These are phyloP conservation scores for Xylaria castorea DNA, from an alignment of 495 filamentous ascomycete genomes.

Conservation along the genomic window DNA sequence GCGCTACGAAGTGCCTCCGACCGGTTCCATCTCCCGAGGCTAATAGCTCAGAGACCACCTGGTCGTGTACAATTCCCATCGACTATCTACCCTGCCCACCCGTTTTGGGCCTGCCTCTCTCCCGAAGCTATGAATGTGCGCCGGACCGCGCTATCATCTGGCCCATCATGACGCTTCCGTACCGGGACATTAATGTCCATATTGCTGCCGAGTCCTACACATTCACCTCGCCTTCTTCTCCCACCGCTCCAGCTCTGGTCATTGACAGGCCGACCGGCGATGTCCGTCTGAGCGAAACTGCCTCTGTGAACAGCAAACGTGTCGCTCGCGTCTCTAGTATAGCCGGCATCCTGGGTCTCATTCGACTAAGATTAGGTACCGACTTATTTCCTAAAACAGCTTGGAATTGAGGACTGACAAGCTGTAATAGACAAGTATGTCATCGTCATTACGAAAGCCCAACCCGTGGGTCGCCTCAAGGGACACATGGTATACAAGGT, in stretches of 20 bases:
- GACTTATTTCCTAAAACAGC: not conserved
- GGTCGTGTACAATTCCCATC: not conserved
- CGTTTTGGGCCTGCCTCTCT: not conserved
- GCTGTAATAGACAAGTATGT: slow-evolving; percentile 84
- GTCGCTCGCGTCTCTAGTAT: slow-evolving; percentile 80
- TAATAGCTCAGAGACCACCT: not conserved
- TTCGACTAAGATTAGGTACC: slow-evolving; percentile 86
- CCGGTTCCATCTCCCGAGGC: slow-evolving; percentile 1
- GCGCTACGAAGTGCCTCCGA: not conserved
- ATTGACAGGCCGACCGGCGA: slow-evolving; percentile 94
- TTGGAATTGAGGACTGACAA: slow-evolving; percentile 22
- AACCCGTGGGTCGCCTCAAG: slow-evolving; percentile 86
- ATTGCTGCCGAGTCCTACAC: slow-evolving; percentile 90
- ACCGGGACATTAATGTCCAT: slow-evolving; percentile 95
- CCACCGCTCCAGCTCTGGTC: slow-evolving; percentile 82
- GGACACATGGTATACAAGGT: slow-evolving; percentile 96
- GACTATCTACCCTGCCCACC: not conserved
- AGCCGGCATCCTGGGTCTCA: slow-evolving; percentile 89
- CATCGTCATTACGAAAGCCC: slow-evolving; percentile 92
- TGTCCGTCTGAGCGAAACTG: slow-evolving; percentile 79
- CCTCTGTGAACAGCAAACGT: slow-evolving; percentile 74
- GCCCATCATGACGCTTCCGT: slow-evolving; percentile 70
- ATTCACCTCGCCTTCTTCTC: slow-evolving; percentile 94
- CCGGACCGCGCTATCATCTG: slow-evolving; percentile 13
- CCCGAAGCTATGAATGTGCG: slow-evolving; percentile 31